phyloP scores from a whole-genome alignment of 345 rosid genomes.

The Linum trigynum region DNA sequence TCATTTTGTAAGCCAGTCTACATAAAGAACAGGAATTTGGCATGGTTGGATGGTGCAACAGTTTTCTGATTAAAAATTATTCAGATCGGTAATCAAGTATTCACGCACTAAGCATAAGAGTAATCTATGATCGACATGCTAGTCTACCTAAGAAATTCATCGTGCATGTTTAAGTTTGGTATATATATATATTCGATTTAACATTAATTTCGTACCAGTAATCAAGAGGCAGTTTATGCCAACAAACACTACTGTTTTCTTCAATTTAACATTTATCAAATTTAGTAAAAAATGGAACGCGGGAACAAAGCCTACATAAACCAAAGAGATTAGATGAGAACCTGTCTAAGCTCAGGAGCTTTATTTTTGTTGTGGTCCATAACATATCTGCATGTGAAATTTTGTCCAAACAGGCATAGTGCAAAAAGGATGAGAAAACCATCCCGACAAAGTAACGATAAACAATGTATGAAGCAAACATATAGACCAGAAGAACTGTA shows the following conservation, averaged over 20 bases:
- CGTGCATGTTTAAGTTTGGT: not conserved
- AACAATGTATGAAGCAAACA: not conserved
- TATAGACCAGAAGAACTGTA: constrained; percentile 18
- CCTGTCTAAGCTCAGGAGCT: constrained; percentile 45
- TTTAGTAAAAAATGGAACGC: not conserved
- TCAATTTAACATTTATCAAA: not conserved
- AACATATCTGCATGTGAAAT: constrained; percentile 43
- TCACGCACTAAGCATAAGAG: no score
- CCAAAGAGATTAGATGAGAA: constrained; percentile 9
- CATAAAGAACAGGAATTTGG: no score
- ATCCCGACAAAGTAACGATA: not conserved
- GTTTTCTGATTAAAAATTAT: no score
- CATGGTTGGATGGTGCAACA: no score
- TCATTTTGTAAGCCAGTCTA: not conserved
- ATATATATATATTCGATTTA: not conserved
- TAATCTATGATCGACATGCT: not conserved
- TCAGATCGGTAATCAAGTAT: no score
- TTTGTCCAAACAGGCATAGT: constrained; percentile 6
- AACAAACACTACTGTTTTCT: not conserved
- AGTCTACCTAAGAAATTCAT: not conserved
- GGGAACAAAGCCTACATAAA: not conserved
- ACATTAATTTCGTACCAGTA: not conserved
- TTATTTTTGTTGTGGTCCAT: constrained; percentile 76
- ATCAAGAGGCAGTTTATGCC: not conserved
- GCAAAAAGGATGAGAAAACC: constrained; percentile 1